Base-by-base conservation (phyloP, 2,329 filamentous ascomycete genomes). In the Fusarium veterinarium region DNA sequence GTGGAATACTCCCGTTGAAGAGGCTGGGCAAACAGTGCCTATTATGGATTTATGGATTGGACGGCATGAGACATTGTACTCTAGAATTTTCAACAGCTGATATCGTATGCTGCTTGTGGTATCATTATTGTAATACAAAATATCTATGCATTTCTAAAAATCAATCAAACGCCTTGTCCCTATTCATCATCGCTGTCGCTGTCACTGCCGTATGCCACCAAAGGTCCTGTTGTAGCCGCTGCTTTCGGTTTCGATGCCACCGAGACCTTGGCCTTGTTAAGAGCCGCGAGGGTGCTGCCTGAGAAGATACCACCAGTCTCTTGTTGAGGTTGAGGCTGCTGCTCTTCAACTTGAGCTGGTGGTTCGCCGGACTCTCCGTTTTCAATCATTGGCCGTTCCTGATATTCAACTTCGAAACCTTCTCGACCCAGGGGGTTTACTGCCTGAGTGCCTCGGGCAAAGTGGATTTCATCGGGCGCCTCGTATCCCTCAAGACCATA, bases 401-500 rank as follows among this genome's bases (percentile, higher is more conserved):
- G 86, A 52, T 91, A 86, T 77, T 93, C 91, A 33, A 91, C 81
- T 72, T 92, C 91, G 64, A 89, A 86, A 0, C 90, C 90, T 52
- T 88, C 81, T 41, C 89, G 83, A 3, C 89, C 89, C 6, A 84
- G 78, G 1, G 89, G 88, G 75, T 91, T 91, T 35, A 91, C 88
- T 1, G 90, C 89, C 72, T 91, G 90, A 74, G 90, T 89, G 40
- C 95, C 94, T 51, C 93, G 88, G 0, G 95, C 93, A 82, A 95
- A 97, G 89, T 97, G 97, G 31, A 99, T 91, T 71, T 96, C 92
- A 79, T 99, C 96, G 1, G 95, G 95, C 4, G 95, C 95, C 78
- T 98, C 94, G 80, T 98, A 98, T 2, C 95, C 95, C 60, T 95
- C 89, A 49, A 99, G 82, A 0, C 95, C 95, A 79, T 97, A 98